These are phyloP conservation scores for Tremella yokohamensis DNA, from an alignment of 768 basidiomycete species.

Conservation along the genomic window DNA sequence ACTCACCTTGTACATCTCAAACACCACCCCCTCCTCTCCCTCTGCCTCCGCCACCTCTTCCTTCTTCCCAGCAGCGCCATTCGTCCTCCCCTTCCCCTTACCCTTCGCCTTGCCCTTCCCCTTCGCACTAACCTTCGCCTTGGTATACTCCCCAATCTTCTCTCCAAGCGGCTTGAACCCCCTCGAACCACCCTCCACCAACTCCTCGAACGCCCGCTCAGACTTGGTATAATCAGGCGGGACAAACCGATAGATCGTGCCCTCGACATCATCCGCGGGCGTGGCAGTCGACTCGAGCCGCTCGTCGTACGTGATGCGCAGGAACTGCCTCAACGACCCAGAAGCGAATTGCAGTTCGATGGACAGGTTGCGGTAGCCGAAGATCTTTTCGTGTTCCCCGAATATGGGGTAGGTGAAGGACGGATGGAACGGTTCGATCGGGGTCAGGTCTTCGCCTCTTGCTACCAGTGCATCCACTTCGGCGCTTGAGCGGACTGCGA, in stretches of 20 bases:
- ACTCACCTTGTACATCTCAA: conserved; percentile 86
- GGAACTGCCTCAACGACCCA: conserved; percentile 73
- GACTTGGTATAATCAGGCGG: conserved; percentile 71
- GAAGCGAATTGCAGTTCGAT: conserved; percentile 86
- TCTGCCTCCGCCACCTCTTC: conserved; percentile 52
- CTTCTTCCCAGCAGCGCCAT: conserved; percentile 55
- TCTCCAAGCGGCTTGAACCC: conserved; percentile 73
- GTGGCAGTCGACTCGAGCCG: conserved; percentile 61
- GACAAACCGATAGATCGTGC: conserved; percentile 69
- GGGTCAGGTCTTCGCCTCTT: conserved; percentile 59
- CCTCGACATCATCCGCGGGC: conserved; percentile 79
- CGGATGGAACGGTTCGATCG: conserved; percentile 66
- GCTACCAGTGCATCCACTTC: conserved; percentile 62
- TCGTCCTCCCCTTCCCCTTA: conserved; percentile 58
- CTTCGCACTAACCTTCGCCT: conserved; percentile 54
- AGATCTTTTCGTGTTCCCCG: conserved; percentile 93
- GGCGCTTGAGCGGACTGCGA: conserved; percentile 42
- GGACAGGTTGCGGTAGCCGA: conserved; percentile 79
- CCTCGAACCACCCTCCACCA: conserved; percentile 72
- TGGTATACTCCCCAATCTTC: conserved; percentile 71
- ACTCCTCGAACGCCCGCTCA: conserved; percentile 63
- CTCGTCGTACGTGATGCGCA: conserved; percentile 65
- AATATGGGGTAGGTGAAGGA: conserved; percentile 95
- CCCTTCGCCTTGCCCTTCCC: conserved; percentile 56
- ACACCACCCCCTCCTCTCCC: conserved; percentile 65